phyloP scores from a whole-genome alignment of 768 basidiomycete genomes.

The Daedaleopsis nitida region DNA sequence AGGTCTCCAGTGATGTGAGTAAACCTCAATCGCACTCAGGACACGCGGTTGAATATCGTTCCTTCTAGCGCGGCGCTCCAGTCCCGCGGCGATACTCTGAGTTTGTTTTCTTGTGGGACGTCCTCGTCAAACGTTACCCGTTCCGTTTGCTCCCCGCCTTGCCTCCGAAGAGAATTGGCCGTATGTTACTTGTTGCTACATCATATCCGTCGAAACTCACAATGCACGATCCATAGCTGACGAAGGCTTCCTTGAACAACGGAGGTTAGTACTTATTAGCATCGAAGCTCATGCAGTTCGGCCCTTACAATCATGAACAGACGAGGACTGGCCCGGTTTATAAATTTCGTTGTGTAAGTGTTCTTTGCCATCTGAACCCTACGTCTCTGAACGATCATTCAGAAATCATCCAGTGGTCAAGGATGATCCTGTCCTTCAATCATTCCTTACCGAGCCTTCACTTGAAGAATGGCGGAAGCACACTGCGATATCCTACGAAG shows the following conservation, averaged over 20 bases:
- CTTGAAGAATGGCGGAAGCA: conserved; percentile 90
- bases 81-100: conserved; percentile 91
- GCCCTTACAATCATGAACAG: conserved; percentile 38
- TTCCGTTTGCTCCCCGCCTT: conserved; percentile 87
- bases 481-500: conserved; percentile 74
- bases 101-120: conserved; percentile 89
- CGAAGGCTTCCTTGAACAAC: conserved; percentile 87
- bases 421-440: conserved; percentile 80
- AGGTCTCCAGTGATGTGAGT: conserved; percentile 74
- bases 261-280: conserved; percentile 53
- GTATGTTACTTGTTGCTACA: conserved; percentile 46
- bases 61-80: conserved; percentile 55
- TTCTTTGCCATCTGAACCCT: neutral
- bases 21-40: conserved; percentile 11
- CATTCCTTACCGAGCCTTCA: conserved; percentile 81
- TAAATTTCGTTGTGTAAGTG: conserved; percentile 76
- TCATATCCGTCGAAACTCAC: neutral
- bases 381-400: conserved; percentile 12
- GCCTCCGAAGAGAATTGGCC: conserved; percentile 91
- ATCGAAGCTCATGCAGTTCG: neutral
- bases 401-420: conserved; percentile 92
- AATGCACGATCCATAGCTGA: conserved; percentile 55
- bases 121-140: conserved; percentile 83
- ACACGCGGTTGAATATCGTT: neutral
- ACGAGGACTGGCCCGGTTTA: conserved; percentile 76